Percentiles rank a stretch among this genome's conserved stretches.
Conservation (phyloP, 1,284 basidiomycete genomes). For the Ceratobasidium sp. region DNA sequence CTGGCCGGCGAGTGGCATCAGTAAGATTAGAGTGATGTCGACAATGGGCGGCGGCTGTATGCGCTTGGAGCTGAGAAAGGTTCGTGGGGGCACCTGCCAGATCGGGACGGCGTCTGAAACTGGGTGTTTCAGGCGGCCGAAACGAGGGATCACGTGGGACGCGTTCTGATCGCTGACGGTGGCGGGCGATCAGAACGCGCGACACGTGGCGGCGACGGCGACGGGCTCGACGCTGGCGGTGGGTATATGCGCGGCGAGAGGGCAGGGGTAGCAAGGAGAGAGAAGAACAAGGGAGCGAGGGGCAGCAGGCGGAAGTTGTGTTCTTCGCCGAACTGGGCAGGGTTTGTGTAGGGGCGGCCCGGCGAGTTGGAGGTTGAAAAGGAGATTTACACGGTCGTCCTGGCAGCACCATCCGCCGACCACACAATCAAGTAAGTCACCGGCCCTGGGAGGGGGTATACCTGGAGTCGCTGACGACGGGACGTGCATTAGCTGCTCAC, state of each 20-base stretch:
- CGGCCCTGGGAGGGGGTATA: background rate
- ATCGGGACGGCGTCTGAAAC: constrained; percentile 29
- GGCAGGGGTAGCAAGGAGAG: background rate
- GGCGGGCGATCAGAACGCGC: constrained; percentile 24
- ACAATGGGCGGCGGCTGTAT: constrained; percentile 15
- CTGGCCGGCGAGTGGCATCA: background rate
- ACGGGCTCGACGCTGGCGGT: background rate
- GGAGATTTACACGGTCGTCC: constrained; percentile 14
- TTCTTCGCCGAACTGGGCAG: constrained; percentile 32
- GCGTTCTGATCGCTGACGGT: constrained; percentile 22
- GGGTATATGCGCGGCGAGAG: background rate
- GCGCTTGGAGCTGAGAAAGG: constrained; percentile 12
- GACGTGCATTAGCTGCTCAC: background rate
- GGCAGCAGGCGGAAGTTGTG: constrained; percentile 14
- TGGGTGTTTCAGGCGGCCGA: constrained; percentile 31
- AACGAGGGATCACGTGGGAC: constrained; percentile 6
- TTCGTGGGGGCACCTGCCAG: constrained; percentile 16
- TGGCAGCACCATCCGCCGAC: constrained; percentile 27
- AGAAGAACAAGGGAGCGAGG: constrained; percentile 5
- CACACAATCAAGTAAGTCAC: constrained; percentile 12
- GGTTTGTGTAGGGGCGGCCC: constrained; percentile 36
- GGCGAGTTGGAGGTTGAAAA: constrained; percentile 1
- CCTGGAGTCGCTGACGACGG: background rate
- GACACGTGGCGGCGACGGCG: constrained; percentile 13
- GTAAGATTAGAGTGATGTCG: too few relatives aligned